phyloP scores from a whole-genome alignment of 2,329 filamentous ascomycete species.

The Dothideomycetes sp. region DNA sequence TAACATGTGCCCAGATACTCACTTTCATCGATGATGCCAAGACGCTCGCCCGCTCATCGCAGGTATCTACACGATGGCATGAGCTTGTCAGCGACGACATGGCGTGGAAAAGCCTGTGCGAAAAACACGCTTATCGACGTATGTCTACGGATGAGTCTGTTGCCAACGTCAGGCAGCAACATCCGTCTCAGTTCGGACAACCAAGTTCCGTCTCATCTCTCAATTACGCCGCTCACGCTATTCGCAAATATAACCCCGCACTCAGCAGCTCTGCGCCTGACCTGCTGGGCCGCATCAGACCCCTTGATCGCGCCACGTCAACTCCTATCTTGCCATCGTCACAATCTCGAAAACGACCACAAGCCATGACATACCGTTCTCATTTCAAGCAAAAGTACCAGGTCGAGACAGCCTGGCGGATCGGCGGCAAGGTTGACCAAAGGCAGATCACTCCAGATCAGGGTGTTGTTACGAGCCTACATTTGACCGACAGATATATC shows the following conservation, averaged over 20 bases:
- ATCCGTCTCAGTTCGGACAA: conserved; percentile 18
- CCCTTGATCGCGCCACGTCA: conserved; percentile 44
- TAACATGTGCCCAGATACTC: conserved; percentile 54
- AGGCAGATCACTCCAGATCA: conserved; percentile 92
- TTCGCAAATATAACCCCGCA: conserved; percentile 16
- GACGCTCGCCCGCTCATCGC: conserved; percentile 82
- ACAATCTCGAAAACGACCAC: conserved; percentile 39
- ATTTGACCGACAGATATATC: conserved; percentile 91
- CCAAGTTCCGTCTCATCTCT: conserved; percentile 13
- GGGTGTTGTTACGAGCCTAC: conserved; percentile 90
- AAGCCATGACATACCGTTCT: conserved; percentile 78
- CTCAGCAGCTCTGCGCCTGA: conserved; percentile 38
- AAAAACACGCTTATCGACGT: conserved; percentile 80
- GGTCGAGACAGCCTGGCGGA: conserved; percentile 94
- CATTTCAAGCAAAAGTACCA: conserved; percentile 98
- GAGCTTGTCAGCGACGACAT: conserved; percentile 93
- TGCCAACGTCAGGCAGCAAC: conserved; percentile 10
- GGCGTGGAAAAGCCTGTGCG: conserved; percentile 95
- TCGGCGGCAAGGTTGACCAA: conserved; percentile 73
- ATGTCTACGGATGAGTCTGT: conserved; percentile 34
- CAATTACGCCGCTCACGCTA: conserved; percentile 5
- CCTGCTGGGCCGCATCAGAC: conserved; percentile 42
- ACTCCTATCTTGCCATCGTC: conserved; percentile 24
- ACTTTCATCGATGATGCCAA: conserved; percentile 97
- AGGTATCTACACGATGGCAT: conserved; percentile 91